Percentiles rank a stretch among this genome's conserved stretches.
phyloP scores from a whole-genome alignment of 352 stramenopile genomes.

The Pythium scleroteichum region DNA sequence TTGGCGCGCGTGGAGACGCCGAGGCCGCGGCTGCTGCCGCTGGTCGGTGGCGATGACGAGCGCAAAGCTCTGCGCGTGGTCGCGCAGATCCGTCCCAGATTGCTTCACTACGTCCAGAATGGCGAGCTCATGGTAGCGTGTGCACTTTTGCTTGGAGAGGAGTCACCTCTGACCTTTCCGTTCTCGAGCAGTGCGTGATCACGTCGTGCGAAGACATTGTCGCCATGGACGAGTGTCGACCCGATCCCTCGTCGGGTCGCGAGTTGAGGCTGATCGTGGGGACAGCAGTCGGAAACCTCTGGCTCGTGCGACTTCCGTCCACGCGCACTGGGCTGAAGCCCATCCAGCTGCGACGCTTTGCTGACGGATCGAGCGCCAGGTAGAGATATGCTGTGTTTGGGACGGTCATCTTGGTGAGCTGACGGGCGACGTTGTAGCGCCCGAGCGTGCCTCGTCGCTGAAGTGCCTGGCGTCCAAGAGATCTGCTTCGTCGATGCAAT shows the following conservation, averaged over 20 bases:
- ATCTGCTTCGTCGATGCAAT: constrained; percentile 24
- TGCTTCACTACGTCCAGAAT: constrained; percentile 55
- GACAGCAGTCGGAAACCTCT: constrained; percentile 43
- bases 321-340: constrained; percentile 6
- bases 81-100: constrained; percentile 43
- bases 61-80: constrained; percentile 18
- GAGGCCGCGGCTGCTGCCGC: constrained; percentile 31
- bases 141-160: too few relatives aligned
- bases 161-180: neutral
- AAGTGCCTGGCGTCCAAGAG: constrained; percentile 45
- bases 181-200: constrained; percentile 40
- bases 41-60: constrained; percentile 8
- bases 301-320: constrained; percentile 31
- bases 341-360: neutral
- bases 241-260: neutral
- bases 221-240: constrained; percentile 25
- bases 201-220: constrained; percentile 41
- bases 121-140: constrained; percentile 44
- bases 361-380: neutral
- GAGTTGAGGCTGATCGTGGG: constrained; percentile 35
- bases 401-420: neutral
- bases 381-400: neutral
- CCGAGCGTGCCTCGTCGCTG: constrained; percentile 8
- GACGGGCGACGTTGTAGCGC: neutral
- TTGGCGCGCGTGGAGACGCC: constrained; percentile 46